Percentiles rank a stretch among this genome's conserved stretches.
phyloP scores from a whole-genome alignment of 352 stramenopile species.

The Pythium sp. region DNA sequence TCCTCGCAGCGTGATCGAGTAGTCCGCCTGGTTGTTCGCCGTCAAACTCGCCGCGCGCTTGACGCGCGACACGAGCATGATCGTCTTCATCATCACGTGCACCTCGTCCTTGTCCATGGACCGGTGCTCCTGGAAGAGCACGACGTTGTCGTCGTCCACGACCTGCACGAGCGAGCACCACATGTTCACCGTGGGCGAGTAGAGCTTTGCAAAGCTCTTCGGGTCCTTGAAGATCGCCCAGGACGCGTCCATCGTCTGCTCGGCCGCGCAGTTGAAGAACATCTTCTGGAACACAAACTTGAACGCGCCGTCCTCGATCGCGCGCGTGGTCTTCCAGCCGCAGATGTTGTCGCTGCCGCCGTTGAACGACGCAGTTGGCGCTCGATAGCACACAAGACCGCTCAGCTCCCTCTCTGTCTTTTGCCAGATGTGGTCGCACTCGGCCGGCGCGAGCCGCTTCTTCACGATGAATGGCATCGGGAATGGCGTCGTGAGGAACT shows the following conservation, averaged over 20 bases:
- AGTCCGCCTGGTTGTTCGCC: not conserved
- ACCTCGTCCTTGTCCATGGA: slow-evolving; percentile 17
- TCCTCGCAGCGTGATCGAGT: slow-evolving; percentile 14
- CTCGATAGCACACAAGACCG: not conserved
- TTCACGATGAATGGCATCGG: slow-evolving; percentile 20
- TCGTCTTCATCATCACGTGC: slow-evolving; percentile 21
- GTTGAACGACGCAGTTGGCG: not conserved
- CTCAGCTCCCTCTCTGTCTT: slow-evolving; percentile 11
- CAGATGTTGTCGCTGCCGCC: slow-evolving; percentile 7
- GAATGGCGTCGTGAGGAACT: slow-evolving; percentile 6
- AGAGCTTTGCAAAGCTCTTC: slow-evolving; percentile 15
- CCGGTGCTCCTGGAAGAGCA: slow-evolving; percentile 22
- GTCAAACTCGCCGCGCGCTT: not conserved
- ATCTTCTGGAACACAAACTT: slow-evolving; percentile 21
- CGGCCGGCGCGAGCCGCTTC: slow-evolving; percentile 6
- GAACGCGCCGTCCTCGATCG: slow-evolving; percentile 18
- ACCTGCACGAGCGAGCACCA: slow-evolving; percentile 17
- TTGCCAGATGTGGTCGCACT: slow-evolving; percentile 18
- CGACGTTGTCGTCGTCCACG: slow-evolving; percentile 19
- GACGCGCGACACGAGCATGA: slow-evolving; percentile 16
- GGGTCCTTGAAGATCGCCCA: slow-evolving; percentile 17
- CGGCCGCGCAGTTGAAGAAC: slow-evolving; percentile 1
- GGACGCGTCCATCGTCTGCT: slow-evolving; percentile 7
- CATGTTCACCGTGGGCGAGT: slow-evolving; percentile 17
- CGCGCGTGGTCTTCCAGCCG: slow-evolving; percentile 17